phyloP scores from a whole-genome alignment of 176 grass and related monocot genomes.

The Thalia dealbata region DNA sequence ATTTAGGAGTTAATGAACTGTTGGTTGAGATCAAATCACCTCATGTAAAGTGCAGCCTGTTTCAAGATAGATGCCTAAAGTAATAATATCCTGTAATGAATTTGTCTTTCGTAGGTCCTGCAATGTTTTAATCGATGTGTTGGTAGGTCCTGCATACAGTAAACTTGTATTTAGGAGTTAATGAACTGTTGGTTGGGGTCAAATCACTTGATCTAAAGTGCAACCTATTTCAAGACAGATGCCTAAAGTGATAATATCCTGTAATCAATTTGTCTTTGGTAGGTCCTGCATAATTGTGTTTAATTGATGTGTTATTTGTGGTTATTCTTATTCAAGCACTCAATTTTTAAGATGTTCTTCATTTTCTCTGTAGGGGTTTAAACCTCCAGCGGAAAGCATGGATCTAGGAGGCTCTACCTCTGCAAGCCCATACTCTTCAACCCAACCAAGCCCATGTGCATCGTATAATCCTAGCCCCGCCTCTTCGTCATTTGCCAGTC shows the following conservation, averaged over 20 bases:
- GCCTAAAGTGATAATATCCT: not conserved
- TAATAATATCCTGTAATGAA: not conserved
- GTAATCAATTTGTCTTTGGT: not conserved
- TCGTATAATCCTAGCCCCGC: slow-evolving; percentile 42
- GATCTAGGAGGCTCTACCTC: slow-evolving; percentile 28
- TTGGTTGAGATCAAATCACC: not conserved
- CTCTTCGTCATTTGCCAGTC: slow-evolving; percentile 47
- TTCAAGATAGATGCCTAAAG: not conserved
- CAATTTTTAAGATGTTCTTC: not conserved
- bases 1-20: not conserved
- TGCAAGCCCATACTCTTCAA: slow-evolving; percentile 42
- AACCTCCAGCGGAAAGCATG: slow-evolving; percentile 25
- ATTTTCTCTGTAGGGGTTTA: slow-evolving; percentile 42
- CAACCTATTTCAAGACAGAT: not conserved
- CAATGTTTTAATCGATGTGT: not conserved
- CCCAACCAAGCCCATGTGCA: slow-evolving; percentile 32
- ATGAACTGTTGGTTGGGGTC: not conserved
- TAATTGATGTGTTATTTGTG: not conserved
- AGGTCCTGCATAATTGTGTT: too few species aligned
- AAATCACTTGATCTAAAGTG: not conserved
- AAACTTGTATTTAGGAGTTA: too few species aligned
- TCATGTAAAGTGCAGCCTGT: not conserved
- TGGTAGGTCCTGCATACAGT: too few species aligned
- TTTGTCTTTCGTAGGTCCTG: not conserved
- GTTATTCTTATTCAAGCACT: not conserved